These are phyloP conservation scores for Fusarium udum DNA, from an alignment of 2,329 filamentous ascomycete species.

Conservation along the genomic window DNA sequence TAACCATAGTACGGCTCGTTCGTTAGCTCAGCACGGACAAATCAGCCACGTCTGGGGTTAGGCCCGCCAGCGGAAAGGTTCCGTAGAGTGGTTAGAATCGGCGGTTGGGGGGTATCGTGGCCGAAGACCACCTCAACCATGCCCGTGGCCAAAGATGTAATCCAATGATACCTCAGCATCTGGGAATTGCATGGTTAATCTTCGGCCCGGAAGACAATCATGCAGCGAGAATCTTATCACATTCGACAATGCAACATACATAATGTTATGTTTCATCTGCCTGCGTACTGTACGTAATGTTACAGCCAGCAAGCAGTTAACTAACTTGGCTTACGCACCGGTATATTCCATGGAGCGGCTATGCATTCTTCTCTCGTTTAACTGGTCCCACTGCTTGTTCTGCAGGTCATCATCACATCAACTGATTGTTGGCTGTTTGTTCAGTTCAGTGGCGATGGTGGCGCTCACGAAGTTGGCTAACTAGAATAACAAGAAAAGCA, in stretches of 20 bases:
- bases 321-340: not conserved
- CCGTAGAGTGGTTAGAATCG: conserved; percentile 32
- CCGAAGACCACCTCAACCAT: conserved; percentile 3
- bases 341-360: conserved; percentile 1
- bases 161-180: conserved; percentile 3
- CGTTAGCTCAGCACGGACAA: conserved; percentile 8
- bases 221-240: conserved; percentile 20
- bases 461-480: conserved; percentile 8
- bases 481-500: conserved; percentile 1
- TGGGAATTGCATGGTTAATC: conserved; percentile 27
- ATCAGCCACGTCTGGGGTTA: not conserved
- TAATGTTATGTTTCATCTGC: conserved; percentile 1
- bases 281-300: conserved; percentile 28
- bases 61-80: conserved; percentile 26
- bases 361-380: conserved; percentile 24
- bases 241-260: conserved; percentile 6
- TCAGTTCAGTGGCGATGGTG: conserved; percentile 25
- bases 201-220: conserved; percentile 7
- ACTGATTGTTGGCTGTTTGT: conserved; percentile 9
- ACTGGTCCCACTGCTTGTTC: conserved; percentile 16
- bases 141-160: not conserved
- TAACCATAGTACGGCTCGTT: not conserved
- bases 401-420: conserved; percentile 11
- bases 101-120: conserved; percentile 15
- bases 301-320: not conserved